Base-by-base conservation (phyloP, 1,284 basidiomycete species). In the Boletellus deceptivus region DNA sequence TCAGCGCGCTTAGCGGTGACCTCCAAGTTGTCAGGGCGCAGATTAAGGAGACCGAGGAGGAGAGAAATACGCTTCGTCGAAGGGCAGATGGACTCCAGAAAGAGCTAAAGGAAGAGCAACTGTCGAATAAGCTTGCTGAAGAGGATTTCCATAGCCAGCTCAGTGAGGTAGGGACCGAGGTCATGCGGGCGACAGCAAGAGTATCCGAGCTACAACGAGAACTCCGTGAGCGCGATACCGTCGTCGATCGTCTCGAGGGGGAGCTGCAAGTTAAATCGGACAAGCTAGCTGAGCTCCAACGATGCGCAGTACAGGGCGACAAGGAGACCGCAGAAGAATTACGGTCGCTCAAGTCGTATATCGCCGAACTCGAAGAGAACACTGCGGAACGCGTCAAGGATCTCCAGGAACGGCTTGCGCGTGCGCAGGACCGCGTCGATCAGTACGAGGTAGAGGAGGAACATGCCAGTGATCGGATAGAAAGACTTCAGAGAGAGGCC, bases 311-410 rank as follows among this genome's bases (percentile, higher is more conserved):
- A 11, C 67, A 62, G 42, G 63, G 64, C 18, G 62, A 73, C 29
- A 70, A 75, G 40, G 72, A 78, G 44, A 66, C 62, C 31, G 67
- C 70, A 43, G 64, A 68, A 13, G 75, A 78, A 52, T 49, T 75
- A 43, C 61, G 70, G 44, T 69, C 73, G 20, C 72, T 76, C 50
- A 80, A 79, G 57, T 68, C 63, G 0, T 78, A 80, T 51, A 68
- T 77, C n/a, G 65, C 68, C 2, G 80, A 85, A 60, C 67, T 86
- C 18, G 83, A 86, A 59, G 75, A 78, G 34, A 77, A 77, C 33
- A 69, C 64, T 2, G 69, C 68, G 3, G 76, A 75, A 25, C 76
- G 74, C 14, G 71, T 82, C 43, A 76, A 81, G 43, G 64, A 69
- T 7, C 72, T 86, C 13, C 78, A 86, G 56, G 70, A 70, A 9